Base-by-base conservation (phyloP, 345 rosid species). In the Cochlearia excelsa region DNA sequence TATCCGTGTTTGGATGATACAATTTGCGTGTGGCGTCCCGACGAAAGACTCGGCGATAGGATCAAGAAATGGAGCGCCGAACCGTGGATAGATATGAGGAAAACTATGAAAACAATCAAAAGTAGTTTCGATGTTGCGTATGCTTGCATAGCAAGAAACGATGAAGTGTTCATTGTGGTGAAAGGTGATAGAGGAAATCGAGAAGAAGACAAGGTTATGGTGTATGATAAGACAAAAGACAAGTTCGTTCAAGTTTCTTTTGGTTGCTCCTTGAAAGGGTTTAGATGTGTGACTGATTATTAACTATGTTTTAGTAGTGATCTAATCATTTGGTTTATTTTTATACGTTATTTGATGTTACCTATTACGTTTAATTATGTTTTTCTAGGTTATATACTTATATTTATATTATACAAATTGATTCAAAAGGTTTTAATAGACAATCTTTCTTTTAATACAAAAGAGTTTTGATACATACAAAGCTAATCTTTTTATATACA, bases 381-480 rank as follows among this genome's bases (percentile, higher is more conserved):
- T 16, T 16, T 16, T 16, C 23, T 16, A 16, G 23, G 23, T 16
- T 16, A 16, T 16, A 16, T 16, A 16, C 23, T 16, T 16, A 16
- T 0, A 16, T 16, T 16, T 16, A 16, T 16, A 16, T 0, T 16
- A 16, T 16, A 16, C 23, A 16, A 16, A 16, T 16, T 11, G 52
- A 48, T 46, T 40, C 59, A 51, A 59, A 51, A 51, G 31, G 54
- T 34, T 41, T 35, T 35, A 34, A 59, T 28, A 43, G 9, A 42
- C 54, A 56, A 69, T 16, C 23, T 70, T 58, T 70, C 64, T 50
- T 70, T 63, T 59, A 56, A 49, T 63, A 69, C 68, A 16, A 16
- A 42, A 64, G 54, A 34, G 59, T 70, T 70, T 63, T 45, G 38
- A 70, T 63, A 57, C 59, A 70, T 48, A 63, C 30, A 57, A 50